Evolutionary conservation across 257 asterid genomes (phyloP).

Genomic region (Agastache rugosa): DNA sequence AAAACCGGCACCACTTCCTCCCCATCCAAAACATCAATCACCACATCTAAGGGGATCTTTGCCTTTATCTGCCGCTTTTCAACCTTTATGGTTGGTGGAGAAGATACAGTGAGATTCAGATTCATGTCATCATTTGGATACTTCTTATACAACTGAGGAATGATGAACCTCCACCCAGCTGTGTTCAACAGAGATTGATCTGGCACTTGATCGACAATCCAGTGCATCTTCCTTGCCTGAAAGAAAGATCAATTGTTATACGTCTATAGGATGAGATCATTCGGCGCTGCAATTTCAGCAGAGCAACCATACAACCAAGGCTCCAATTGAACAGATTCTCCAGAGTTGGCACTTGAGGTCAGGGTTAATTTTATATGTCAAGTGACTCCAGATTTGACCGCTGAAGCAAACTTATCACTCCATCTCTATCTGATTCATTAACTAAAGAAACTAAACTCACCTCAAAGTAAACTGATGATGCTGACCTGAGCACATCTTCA

Average conservation of each 20-base stretch:
- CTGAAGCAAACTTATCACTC: neutral
- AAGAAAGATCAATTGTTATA: constrained; percentile 31
- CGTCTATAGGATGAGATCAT: constrained; percentile 30
- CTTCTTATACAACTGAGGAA: constrained; percentile 85
- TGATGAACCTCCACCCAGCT: constrained; percentile 78
- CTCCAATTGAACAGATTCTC: neutral
- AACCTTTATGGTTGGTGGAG: constrained; percentile 63
- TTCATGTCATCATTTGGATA: constrained; percentile 78
- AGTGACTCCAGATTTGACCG: neutral
- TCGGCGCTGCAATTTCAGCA: constrained; percentile 22
- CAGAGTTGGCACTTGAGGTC: neutral
- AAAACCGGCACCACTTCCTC: constrained; percentile 69
- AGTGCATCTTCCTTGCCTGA: constrained; percentile 80
- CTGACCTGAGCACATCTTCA: constrained; percentile 79
- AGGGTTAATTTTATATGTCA: neutral
- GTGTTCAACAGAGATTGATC: constrained; percentile 82
- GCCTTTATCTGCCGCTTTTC: constrained; percentile 53
- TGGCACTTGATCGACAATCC: constrained; percentile 75
- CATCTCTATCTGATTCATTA: constrained; percentile 9
- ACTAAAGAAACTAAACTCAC: constrained; percentile 46
- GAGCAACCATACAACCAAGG: constrained; percentile 13
- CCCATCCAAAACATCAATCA: constrained; percentile 66
- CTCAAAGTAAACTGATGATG: constrained; percentile 72
- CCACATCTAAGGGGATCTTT: constrained; percentile 59
- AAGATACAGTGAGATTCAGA: constrained; percentile 68